phyloP scores from a whole-genome alignment of 2,329 filamentous ascomycete genomes.

The Arthrocladium fulminans region DNA sequence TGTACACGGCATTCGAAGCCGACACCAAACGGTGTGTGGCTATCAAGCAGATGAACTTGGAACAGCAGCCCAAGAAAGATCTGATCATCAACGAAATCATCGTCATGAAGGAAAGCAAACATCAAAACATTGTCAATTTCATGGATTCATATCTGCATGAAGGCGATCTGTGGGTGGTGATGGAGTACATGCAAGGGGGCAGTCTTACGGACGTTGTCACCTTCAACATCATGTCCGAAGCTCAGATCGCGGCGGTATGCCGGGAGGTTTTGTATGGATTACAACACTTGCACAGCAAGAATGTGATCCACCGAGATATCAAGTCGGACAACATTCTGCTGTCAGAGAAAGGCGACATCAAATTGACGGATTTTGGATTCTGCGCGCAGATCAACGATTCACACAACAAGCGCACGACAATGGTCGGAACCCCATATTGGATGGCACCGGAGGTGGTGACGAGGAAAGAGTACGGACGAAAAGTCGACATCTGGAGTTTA shows the following conservation, averaged over 20 bases:
- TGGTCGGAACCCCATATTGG: slow-evolving; percentile 99
- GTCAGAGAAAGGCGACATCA: slow-evolving; percentile 90
- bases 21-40: slow-evolving; percentile 81
- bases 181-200: slow-evolving; percentile 99
- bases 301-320: slow-evolving; percentile 96
- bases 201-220: slow-evolving; percentile 97
- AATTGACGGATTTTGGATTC: slow-evolving; percentile 97
- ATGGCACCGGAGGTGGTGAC: slow-evolving; percentile 99
- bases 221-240: slow-evolving; percentile 98
- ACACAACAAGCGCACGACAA: slow-evolving; percentile 94
- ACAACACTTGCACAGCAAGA: slow-evolving; percentile 93
- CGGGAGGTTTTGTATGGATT: slow-evolving; percentile 67
- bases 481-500: slow-evolving; percentile 96
- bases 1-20: slow-evolving; percentile 82
- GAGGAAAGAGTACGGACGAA: slow-evolving; percentile 92
- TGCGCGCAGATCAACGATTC: slow-evolving; percentile 97
- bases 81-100: slow-evolving; percentile 98
- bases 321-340: slow-evolving; percentile 97
- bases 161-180: slow-evolving; percentile 94
- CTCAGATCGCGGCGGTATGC: slow-evolving; percentile 92
- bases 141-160: slow-evolving; percentile 90
- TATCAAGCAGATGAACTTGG: slow-evolving; percentile 99
- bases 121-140: slow-evolving; percentile 98
- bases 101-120: slow-evolving; percentile 98
- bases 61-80: slow-evolving; percentile 98